Evolutionary conservation across 176 grass and related monocot genomes (phyloP).

Genomic region (Miscanthus lutarioriparius): DNA sequence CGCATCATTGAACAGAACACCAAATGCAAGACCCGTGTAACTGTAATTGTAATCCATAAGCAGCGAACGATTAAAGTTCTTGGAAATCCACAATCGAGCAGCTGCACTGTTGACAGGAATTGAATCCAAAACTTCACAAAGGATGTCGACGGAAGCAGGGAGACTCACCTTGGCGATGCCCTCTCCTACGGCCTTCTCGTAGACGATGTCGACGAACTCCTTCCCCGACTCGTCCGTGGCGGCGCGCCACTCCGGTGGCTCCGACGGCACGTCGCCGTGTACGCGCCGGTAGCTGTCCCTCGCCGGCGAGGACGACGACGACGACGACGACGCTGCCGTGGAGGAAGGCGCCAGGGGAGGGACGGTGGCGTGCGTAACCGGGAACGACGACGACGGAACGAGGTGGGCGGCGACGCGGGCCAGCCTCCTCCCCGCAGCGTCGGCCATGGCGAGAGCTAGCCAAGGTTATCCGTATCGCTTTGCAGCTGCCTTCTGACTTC

Average conservation of each 20-base stretch:
- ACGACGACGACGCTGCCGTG: slow-evolving; percentile 3
- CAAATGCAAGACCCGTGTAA: not conserved
- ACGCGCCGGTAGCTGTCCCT: slow-evolving; percentile 65
- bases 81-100: not conserved
- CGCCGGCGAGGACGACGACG: slow-evolving; percentile 41
- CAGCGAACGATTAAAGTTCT: not conserved
- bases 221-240: slow-evolving; percentile 65
- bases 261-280: slow-evolving; percentile 64
- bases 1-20: not conserved
- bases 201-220: slow-evolving; percentile 76
- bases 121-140: not conserved
- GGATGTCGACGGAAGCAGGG: too few species aligned
- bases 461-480: not conserved
- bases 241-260: slow-evolving; percentile 59
- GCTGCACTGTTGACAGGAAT: not conserved
- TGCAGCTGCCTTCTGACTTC: too few species aligned
- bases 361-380: slow-evolving; percentile 12
- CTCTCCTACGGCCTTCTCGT: slow-evolving; percentile 82
- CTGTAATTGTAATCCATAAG: not conserved
- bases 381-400: slow-evolving; percentile 22
- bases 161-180: slow-evolving; percentile 42
- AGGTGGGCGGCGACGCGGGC: slow-evolving; percentile 61
- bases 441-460: slow-evolving; percentile 21
- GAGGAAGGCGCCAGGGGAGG: slow-evolving; percentile 18
- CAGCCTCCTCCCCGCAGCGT: slow-evolving; percentile 59